Percentiles rank a stretch among this genome's conserved stretches.
Conservation (phyloP, 208 protist genomes). For the Trichomonas tenax region DNA sequence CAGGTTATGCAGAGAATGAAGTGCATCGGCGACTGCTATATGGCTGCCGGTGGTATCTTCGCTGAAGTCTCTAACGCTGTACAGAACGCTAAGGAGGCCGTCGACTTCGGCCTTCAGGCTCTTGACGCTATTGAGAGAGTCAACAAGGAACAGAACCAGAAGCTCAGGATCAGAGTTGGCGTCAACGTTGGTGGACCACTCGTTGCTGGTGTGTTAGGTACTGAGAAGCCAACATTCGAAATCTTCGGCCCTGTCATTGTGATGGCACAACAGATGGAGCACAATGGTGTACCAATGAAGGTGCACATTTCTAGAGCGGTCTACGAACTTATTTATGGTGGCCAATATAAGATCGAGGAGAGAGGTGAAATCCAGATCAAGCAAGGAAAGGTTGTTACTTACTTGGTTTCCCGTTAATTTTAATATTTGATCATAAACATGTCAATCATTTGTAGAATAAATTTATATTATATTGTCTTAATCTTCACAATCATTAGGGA, state of each 20-base stretch:
- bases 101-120: neutral
- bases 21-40: neutral
- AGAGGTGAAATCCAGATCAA: neutral
- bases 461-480: neutral
- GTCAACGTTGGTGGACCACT: neutral
- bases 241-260: neutral
- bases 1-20: neutral
- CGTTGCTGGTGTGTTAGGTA: neutral
- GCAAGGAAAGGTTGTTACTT: neutral
- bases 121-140: neutral
- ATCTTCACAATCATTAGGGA: too few species aligned
- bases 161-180: neutral
- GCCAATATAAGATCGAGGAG: neutral
- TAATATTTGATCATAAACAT: too few species aligned
- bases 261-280: neutral
- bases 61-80: neutral
- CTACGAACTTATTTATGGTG: neutral
- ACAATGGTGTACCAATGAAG: neutral
- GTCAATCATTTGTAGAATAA: neutral
- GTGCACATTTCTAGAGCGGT: neutral
- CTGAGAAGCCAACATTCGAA: neutral
- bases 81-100: neutral
- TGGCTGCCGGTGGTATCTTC: neutral
- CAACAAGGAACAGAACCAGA: neutral
- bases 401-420: neutral